Base-by-base conservation (phyloP, 1,284 basidiomycete species). In the Lignosus rhinocerotis region DNA sequence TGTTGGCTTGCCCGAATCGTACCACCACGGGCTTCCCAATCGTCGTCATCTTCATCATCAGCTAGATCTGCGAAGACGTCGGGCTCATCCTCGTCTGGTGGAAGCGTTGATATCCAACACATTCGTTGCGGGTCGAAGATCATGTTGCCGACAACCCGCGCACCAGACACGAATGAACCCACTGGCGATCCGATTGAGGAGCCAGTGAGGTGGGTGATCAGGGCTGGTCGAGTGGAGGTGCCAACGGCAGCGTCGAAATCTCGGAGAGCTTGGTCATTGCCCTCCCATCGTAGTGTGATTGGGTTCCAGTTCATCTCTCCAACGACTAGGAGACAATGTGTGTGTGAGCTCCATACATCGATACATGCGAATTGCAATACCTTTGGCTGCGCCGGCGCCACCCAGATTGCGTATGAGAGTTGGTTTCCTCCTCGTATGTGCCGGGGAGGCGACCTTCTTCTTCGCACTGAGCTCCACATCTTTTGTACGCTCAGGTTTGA, bases 301-400 rank as follows among this genome's bases (percentile, higher is more conserved):
- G 94, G 93, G 74, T 98, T 98, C 93, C 94, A 98, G 66, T 87
- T 93, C 96, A 98, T 98, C 58, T 96, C 94, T 21, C 93, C 93
- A 57, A 96, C 85, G 44, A 92, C 93, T 94, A 25, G 21, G 41
- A 41, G 7, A 19, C 12, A 17, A 25, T 21, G 19, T 4, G 14
- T 17, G 36, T 41, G 30, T 58, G 34, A 55, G 31, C 45, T 30
- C 43, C 3, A n/a, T 8, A 17, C 25, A 16, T 6, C 10, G 46
- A 25, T 45, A 6, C 39, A 21, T 34, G 46, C 46, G 36, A 25
- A 12, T 33, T 9, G 49, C 76, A 86, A 58, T 61, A 94, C 94
- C 87, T 83, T 93, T 95, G 25, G 90, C 82, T 55, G 84, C 82
- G 62, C 80, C 78, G 19, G 80, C 75, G 55, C 87, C 86, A 58